These are phyloP conservation scores for Penicillium sp. DNA, from an alignment of 2,329 filamentous ascomycete genomes.

Conservation along the genomic window DNA sequence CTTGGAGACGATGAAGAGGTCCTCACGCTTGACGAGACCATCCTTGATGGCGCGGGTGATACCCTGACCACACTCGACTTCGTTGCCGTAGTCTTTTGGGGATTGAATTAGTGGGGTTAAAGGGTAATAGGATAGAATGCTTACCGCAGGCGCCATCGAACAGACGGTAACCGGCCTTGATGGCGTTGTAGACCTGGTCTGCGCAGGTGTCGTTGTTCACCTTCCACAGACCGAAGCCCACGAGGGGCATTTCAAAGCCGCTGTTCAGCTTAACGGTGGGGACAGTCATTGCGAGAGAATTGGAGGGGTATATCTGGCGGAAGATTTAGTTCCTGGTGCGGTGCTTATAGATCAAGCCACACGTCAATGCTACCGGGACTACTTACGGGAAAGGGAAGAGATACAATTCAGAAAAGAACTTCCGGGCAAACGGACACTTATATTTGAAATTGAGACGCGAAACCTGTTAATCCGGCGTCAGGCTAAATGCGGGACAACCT, in stretches of 20 bases:
- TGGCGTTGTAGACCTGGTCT: slow-evolving; percentile 74
- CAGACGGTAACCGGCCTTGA: slow-evolving; percentile 61
- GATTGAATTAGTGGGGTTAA: neutral
- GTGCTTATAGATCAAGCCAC: neutral
- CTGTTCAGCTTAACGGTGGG: slow-evolving; percentile 29
- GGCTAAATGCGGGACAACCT: neutral
- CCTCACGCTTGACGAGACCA: slow-evolving; percentile 76
- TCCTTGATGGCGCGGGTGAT: slow-evolving; percentile 78
- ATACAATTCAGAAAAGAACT: neutral
- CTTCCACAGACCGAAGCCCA: slow-evolving; percentile 69
- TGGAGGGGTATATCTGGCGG: neutral
- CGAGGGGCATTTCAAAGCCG: slow-evolving; percentile 41
- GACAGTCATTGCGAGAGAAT: slow-evolving; percentile 18
- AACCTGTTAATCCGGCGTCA: neutral
- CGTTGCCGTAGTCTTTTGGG: slow-evolving; percentile 73
- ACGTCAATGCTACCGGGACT: no score
- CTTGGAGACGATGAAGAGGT: slow-evolving; percentile 91
- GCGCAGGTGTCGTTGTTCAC: slow-evolving; percentile 71
- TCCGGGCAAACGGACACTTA: neutral
- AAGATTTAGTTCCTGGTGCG: neutral
- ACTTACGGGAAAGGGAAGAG: neutral
- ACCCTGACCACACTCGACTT: slow-evolving; percentile 74
- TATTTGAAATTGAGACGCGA: neutral
- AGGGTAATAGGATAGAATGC: slow-evolving; percentile 1
- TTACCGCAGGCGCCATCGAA: slow-evolving; percentile 62